These are phyloP conservation scores for Colletotrichum endophyticum DNA, from an alignment of 2,329 filamentous ascomycete species.

Conservation along the genomic window DNA sequence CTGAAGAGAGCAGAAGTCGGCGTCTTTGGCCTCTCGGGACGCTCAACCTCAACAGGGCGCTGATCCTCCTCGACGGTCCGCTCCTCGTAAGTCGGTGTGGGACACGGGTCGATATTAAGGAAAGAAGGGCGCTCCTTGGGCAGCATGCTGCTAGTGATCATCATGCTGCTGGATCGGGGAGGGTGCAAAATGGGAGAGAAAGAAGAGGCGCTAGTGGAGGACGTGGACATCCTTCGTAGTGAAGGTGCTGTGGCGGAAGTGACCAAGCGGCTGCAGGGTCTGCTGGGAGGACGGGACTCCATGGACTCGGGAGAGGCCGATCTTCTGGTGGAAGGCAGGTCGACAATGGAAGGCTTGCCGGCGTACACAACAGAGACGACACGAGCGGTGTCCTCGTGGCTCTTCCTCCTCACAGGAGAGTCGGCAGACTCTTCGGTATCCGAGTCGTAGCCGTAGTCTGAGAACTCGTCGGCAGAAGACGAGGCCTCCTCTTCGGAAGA, in stretches of 20 bases:
- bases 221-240: slow-evolving; percentile 34
- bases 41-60: slow-evolving; percentile 30
- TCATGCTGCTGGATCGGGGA: slow-evolving; percentile 49
- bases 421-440: slow-evolving; percentile 35
- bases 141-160: slow-evolving; percentile 30
- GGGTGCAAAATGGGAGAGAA: slow-evolving; percentile 38
- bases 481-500: slow-evolving; percentile 71
- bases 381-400: slow-evolving; percentile 61
- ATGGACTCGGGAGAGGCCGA: slow-evolving; percentile 48
- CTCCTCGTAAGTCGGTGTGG: slow-evolving; percentile 37
- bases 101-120: slow-evolving; percentile 60
- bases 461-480: slow-evolving; percentile 65
- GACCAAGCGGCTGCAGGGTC: slow-evolving; percentile 22
- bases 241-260: slow-evolving; percentile 32
- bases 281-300: slow-evolving; percentile 29
- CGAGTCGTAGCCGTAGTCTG: slow-evolving; percentile 54
- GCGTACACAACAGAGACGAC: slow-evolving; percentile 64
- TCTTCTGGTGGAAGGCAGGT: slow-evolving; percentile 45
- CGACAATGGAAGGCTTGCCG: slow-evolving; percentile 63
- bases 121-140: slow-evolving; percentile 49
- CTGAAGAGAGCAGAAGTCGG: slow-evolving; percentile 52
- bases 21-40: slow-evolving; percentile 45
- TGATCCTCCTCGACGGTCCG: slow-evolving; percentile 28
- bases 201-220: slow-evolving; percentile 35
- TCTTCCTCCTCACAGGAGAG: slow-evolving; percentile 39